Percentiles rank a stretch among this genome's conserved stretches.
Conservation (phyloP, 83 land plant species). For the Diphasiastrum complanatum region DNA sequence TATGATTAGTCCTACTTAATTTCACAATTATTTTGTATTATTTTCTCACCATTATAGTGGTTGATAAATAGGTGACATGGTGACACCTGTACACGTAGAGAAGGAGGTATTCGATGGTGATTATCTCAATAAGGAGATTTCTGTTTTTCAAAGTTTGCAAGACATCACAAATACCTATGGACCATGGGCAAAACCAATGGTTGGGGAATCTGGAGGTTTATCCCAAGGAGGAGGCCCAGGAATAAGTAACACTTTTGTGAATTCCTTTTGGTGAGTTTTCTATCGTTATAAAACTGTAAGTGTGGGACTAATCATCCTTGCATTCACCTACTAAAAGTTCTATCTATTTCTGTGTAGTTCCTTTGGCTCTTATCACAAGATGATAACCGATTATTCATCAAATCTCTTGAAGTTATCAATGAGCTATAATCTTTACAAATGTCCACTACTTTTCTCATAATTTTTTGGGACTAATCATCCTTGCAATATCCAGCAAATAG, state of each 20-base stretch:
- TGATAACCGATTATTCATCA: too few species aligned
- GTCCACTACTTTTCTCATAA: too few species aligned
- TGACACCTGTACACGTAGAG: background rate
- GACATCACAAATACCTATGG: background rate
- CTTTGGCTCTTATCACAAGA: too few species aligned
- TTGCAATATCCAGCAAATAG: too few species aligned
- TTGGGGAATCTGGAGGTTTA: slow-evolving; percentile 10
- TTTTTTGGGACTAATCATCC: too few species aligned
- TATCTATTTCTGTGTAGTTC: too few species aligned
- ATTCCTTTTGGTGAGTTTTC: background rate
- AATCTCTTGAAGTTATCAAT: too few species aligned
- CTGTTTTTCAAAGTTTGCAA: background rate
- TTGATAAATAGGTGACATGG: background rate
- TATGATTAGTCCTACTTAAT: too few species aligned
- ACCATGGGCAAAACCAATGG: slow-evolving; percentile 2
- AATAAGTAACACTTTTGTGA: slow-evolving; percentile 5
- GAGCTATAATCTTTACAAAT: too few species aligned
- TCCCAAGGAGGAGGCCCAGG: background rate
- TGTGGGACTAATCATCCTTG: background rate
- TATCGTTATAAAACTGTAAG: too few species aligned
- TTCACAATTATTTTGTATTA: background rate
- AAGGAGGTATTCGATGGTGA: background rate
- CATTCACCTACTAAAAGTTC: background rate
- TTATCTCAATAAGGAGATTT: background rate
- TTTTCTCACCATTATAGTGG: background rate